These are phyloP conservation scores for Pyrus bretschneideri DNA, from an alignment of 306 rosid species.

Conservation along the genomic window DNA sequence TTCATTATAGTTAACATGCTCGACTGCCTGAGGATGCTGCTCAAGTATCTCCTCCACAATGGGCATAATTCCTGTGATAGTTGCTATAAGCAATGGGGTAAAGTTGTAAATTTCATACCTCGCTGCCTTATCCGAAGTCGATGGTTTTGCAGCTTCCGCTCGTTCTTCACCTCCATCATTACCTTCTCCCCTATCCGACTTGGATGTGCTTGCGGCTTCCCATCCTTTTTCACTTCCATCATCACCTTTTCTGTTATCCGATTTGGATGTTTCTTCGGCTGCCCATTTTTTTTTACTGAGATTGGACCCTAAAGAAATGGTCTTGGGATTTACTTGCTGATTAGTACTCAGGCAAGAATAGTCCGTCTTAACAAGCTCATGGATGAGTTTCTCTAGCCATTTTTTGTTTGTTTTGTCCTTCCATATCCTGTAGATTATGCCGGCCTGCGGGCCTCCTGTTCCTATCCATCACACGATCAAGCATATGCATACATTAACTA, in stretches of 20 bases:
- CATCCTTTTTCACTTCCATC: not conserved
- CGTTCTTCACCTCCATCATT: not conserved
- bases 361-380: not conserved
- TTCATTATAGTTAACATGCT: not conserved
- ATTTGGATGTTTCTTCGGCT: not conserved
- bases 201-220: not conserved
- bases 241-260: not conserved
- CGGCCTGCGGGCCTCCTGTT: rapidly evolving
- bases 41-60: not conserved
- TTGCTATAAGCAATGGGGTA: slow-evolving; percentile 15
- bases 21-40: slow-evolving; percentile 15
- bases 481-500: not conserved
- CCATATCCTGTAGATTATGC: not conserved
- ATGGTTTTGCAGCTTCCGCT: too few species aligned
- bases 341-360: not conserved
- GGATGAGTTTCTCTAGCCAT: not conserved
- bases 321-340: not conserved
- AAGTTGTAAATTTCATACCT: not conserved
- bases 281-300: not conserved
- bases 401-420: not conserved
- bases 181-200: not conserved
- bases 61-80: not conserved
- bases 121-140: not conserved
- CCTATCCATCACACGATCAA: not conserved
- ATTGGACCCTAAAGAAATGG: not conserved